Evolutionary conservation across 2,329 filamentous ascomycete genomes (phyloP), one percentile per base, ranked within the genome.

Genomic region (Cytospora schulzeri): DNA sequence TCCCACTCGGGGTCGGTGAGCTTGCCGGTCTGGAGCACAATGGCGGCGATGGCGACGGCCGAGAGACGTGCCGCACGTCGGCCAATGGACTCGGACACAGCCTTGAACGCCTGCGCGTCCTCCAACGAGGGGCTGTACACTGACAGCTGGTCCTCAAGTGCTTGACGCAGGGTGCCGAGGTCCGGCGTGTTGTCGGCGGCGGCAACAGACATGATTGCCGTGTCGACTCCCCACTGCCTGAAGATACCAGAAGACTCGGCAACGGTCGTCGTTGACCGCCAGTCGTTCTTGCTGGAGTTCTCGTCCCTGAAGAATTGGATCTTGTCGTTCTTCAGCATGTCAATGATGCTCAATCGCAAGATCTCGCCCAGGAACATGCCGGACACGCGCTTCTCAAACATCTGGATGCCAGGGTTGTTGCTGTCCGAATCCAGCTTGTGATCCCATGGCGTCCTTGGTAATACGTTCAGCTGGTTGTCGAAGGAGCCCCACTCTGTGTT

Each of bases 401-500:
- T 97, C 75, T 99, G 95, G 67, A 96, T 88, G 29, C 95, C 95
- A 0, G 93, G 94, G 77, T 99, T 98, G 71, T 92, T 88, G 69
- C 90, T 95, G 66, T 89, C 87, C 63, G 81, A 80, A 76, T 99
- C 94, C 28, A 99, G 83, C 64, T 87, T 84, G 57, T 82, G 79
- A 74, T 99, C 95, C 79, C 92, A 98, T 0, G 86, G 80, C 0
- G 94, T 98, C 71, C 88, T 90, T 54, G 94, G 95, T 50, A 99
- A 83, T 24, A 96, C 91, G 70, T 89, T 91, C 69, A 98, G 87
- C 71, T 91, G 86, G 79, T 98, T 98, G 79, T 99, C 95, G 73
- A 99, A 99, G 64, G 92, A 96, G 67, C 95, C 95, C 95, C 95
- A 99, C 79, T 99, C 95, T 0, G 91, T 94, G 79, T 99, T 99